Percentiles rank a stretch among this genome's conserved stretches.
These are phyloP conservation scores for Pyrenochaeta sp. DNA, from an alignment of 2,329 filamentous ascomycete genomes.

Conservation along the genomic window DNA sequence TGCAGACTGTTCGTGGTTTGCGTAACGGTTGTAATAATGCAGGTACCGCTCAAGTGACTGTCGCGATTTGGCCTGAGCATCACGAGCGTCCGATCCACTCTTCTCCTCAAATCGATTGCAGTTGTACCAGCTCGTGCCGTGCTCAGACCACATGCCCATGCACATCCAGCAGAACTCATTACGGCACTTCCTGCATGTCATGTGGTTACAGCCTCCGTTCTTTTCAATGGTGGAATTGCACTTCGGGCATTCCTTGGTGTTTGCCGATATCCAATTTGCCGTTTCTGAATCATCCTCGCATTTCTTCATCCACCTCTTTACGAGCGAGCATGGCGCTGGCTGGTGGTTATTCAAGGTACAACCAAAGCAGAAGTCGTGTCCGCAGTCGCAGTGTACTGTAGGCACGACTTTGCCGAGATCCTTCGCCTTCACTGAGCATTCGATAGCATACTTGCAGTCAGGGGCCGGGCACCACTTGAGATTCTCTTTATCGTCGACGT, in stretches of 20 bases:
- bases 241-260: slow-evolving; percentile 97
- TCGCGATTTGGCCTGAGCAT: slow-evolving; percentile 89
- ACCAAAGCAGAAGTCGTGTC: slow-evolving; percentile 92
- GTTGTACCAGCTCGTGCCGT: slow-evolving; percentile 99
- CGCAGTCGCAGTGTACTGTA: slow-evolving; percentile 85
- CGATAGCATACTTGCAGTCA: slow-evolving; percentile 93
- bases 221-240: slow-evolving; percentile 98
- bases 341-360: slow-evolving; percentile 91
- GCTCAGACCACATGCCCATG: slow-evolving; percentile 98
- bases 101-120: slow-evolving; percentile 98
- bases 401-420: slow-evolving; percentile 87
- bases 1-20: slow-evolving; percentile 97
- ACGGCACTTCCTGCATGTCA: slow-evolving; percentile 96
- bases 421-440: slow-evolving; percentile 87
- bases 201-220: slow-evolving; percentile 97
- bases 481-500: slow-evolving; percentile 94
- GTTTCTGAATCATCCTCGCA: slow-evolving; percentile 98
- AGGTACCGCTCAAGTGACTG: slow-evolving; percentile 94
- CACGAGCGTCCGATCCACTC: slow-evolving; percentile 87
- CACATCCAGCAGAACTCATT: slow-evolving; percentile 99
- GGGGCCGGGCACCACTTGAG: slow-evolving; percentile 98
- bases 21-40: slow-evolving; percentile 98
- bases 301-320: slow-evolving; percentile 97
- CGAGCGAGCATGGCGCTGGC: slow-evolving; percentile 87
- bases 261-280: slow-evolving; percentile 98